These are phyloP conservation scores for Aspergillus sp. DNA, from an alignment of 2,329 filamentous ascomycete genomes.

Conservation along the genomic window DNA sequence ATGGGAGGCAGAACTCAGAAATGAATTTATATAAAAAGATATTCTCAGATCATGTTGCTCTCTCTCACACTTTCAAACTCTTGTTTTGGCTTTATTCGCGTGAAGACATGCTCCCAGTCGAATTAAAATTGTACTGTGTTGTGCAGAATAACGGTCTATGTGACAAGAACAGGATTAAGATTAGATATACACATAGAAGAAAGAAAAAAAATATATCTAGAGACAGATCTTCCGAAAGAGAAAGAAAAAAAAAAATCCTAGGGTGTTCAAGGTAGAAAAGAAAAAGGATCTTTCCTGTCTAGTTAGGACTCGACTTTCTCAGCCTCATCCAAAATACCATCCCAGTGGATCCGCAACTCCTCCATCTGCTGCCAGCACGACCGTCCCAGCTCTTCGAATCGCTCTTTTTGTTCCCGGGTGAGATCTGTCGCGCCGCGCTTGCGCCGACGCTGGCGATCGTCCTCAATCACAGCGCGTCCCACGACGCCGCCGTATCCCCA, in stretches of 20 bases:
- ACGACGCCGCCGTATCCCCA: constrained; percentile 69
- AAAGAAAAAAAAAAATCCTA: too few relatives aligned
- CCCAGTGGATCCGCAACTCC: constrained; percentile 41
- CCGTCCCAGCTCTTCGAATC: constrained; percentile 42
- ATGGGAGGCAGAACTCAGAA: constrained; percentile 22
- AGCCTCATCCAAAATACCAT: constrained; percentile 36
- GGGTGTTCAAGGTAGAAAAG: too few relatives aligned
- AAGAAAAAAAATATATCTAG: neutral
- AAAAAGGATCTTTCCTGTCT: neutral
- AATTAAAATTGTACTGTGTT: neutral
- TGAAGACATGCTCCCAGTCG: neutral
- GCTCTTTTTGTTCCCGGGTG: constrained; percentile 46
- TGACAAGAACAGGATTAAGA: too few relatives aligned
- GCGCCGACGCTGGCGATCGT: constrained; percentile 55
- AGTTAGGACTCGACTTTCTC: constrained; percentile 19
- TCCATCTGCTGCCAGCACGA: constrained; percentile 46
- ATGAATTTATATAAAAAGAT: neutral
- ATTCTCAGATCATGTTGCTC: too few relatives aligned
- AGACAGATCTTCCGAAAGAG: too few relatives aligned
- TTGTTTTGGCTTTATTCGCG: too few relatives aligned
- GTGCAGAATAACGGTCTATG: too few relatives aligned
- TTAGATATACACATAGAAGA: neutral
- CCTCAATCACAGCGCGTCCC: constrained; percentile 51
- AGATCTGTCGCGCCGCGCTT: constrained; percentile 58
- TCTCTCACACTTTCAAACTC: too few relatives aligned